These are phyloP conservation scores for Exophiala viscosa DNA, from an alignment of 2,329 filamentous ascomycete genomes.

Conservation along the genomic window DNA sequence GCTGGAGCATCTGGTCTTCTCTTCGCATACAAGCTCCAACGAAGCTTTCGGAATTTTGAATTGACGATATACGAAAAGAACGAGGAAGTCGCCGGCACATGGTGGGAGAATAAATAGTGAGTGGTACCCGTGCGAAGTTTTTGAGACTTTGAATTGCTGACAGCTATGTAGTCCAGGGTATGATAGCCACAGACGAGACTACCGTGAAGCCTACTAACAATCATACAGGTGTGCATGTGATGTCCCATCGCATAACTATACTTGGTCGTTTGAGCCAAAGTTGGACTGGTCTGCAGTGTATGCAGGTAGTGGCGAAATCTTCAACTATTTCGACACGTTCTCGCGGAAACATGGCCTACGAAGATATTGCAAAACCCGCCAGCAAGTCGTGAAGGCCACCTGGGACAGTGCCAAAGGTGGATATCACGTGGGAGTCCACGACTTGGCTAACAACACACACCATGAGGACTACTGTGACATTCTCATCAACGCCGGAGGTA, in stretches of 20 bases:
- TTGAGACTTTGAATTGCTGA: background rate
- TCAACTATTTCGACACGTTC: slow-evolving; percentile 62
- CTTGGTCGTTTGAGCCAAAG: slow-evolving; percentile 65
- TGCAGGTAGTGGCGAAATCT: slow-evolving; percentile 63
- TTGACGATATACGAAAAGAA: slow-evolving; percentile 30
- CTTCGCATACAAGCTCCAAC: slow-evolving; percentile 31
- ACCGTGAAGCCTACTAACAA: background rate
- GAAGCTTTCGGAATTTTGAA: slow-evolving; percentile 15
- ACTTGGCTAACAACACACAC: slow-evolving; percentile 3
- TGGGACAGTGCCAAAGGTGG: slow-evolving; percentile 7
- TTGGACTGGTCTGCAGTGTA: slow-evolving; percentile 67
- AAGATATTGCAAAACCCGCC: slow-evolving; percentile 45
- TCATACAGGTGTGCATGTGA: slow-evolving; percentile 13
- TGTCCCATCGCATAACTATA: slow-evolving; percentile 56
- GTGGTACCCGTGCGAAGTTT: background rate
- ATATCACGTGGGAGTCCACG: slow-evolving; percentile 2
- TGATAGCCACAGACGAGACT: background rate
- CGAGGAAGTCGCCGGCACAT: slow-evolving; percentile 27
- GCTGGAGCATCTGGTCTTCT: slow-evolving; percentile 41
- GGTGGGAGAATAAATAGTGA: slow-evolving; percentile 14
- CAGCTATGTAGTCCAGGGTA: too few relatives aligned
- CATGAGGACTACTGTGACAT: slow-evolving; percentile 15
- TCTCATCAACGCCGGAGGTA: slow-evolving; percentile 30
- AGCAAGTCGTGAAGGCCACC: slow-evolving; percentile 7
- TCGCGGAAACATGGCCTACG: slow-evolving; percentile 64